These are phyloP conservation scores for Pyricularia pennisetigena DNA, from an alignment of 2,329 filamentous ascomycete species.

Conservation along the genomic window DNA sequence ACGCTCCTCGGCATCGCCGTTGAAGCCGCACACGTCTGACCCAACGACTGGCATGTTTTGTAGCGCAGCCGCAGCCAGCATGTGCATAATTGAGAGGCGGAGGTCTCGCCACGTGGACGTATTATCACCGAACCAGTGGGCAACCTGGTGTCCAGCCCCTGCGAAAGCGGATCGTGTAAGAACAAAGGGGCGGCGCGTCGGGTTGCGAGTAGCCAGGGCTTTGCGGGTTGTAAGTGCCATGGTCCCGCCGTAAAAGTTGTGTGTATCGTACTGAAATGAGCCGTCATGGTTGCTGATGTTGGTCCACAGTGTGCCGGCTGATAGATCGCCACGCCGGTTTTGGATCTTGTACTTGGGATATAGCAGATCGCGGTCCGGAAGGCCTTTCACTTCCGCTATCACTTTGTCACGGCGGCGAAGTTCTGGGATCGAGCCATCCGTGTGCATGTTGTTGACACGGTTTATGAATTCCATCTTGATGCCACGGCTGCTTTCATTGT, in stretches of 20 bases:
- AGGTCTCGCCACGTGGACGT: conserved; percentile 47
- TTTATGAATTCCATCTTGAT: not conserved
- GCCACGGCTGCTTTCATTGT: not conserved
- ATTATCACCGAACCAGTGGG: conserved; percentile 54
- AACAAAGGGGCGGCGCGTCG: conserved; percentile 68
- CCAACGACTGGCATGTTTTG: conserved; percentile 63
- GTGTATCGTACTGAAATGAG: conserved; percentile 66
- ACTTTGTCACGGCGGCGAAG: not conserved
- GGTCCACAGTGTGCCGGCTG: conserved; percentile 62
- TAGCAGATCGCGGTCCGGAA: conserved; percentile 57
- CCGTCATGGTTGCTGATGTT: conserved; percentile 72
- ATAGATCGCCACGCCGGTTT: conserved; percentile 62
- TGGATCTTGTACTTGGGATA: conserved; percentile 70
- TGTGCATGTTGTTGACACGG: not conserved
- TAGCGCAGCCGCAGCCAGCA: conserved; percentile 51
- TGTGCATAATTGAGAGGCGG: conserved; percentile 44
- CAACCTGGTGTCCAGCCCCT: conserved; percentile 62
- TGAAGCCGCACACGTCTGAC: conserved; percentile 71
- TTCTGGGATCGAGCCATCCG: conserved; percentile 3
- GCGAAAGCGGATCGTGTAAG: conserved; percentile 74
- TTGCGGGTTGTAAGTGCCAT: conserved; percentile 70
- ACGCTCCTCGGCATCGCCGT: conserved; percentile 52
- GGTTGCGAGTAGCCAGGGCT: conserved; percentile 53
- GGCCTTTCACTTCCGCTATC: conserved; percentile 28
- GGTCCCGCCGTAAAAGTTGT: conserved; percentile 69